These are phyloP conservation scores for Coemansia sp. DNA, from an alignment of 192 early-diverging fungal genomes.

Conservation along the genomic window DNA sequence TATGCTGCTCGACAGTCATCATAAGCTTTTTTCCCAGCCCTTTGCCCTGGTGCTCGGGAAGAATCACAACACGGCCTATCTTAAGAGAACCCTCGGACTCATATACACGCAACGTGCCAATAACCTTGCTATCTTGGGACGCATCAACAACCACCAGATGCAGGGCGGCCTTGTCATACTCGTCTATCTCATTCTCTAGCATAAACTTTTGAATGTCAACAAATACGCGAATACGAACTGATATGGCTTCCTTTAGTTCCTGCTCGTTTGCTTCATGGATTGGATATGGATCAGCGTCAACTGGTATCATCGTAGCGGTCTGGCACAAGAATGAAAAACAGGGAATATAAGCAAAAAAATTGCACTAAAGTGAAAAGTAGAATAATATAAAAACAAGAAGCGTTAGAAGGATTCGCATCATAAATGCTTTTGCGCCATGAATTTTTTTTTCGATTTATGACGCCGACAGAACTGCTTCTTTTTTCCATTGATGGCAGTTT, in stretches of 20 bases:
- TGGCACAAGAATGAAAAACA: background rate
- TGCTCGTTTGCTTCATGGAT: slow-evolving; percentile 19
- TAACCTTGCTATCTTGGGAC: slow-evolving; percentile 11
- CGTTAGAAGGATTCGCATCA: too few species aligned
- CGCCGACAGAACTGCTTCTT: too few species aligned
- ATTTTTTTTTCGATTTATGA: too few species aligned
- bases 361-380: too few species aligned
- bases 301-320: background rate
- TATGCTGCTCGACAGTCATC: slow-evolving; percentile 15
- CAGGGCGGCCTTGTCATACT: slow-evolving; percentile 20
- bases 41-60: slow-evolving; percentile 44
- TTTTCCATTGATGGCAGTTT: too few species aligned
- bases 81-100: slow-evolving; percentile 15
- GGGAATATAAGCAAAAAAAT: too few species aligned
- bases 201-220: slow-evolving; percentile 45
- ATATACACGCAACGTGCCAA: slow-evolving; percentile 36
- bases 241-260: slow-evolving; percentile 25
- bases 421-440: too few species aligned
- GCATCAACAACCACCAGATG: slow-evolving; percentile 27
- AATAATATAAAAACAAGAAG: too few species aligned
- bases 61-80: slow-evolving; percentile 35
- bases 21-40: slow-evolving; percentile 33
- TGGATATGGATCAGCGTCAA: slow-evolving; percentile 5
- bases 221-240: slow-evolving; percentile 36
- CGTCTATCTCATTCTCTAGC: slow-evolving; percentile 28